phyloP scores from a whole-genome alignment of 2,329 filamentous ascomycete genomes.

The Drechslerella coelobrocha region DNA sequence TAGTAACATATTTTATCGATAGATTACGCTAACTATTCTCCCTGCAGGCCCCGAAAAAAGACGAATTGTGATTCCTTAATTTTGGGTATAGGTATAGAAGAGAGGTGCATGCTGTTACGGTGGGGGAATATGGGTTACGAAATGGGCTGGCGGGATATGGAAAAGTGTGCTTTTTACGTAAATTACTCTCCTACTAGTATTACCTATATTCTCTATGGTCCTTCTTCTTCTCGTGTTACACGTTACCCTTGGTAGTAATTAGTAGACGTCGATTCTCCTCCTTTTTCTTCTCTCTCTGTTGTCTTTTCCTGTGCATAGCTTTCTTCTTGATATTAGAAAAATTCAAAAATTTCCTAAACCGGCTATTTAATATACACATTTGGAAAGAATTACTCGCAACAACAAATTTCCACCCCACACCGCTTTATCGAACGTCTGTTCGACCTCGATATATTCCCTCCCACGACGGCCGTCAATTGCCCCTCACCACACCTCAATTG shows the following conservation, averaged over 20 bases:
- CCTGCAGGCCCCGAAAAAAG: no score
- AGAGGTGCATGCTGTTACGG: conserved; percentile 5
- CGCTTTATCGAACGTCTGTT: neutral
- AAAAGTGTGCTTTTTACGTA: conserved; percentile 1
- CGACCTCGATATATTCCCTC: neutral
- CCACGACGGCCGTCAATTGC: conserved; percentile 10
- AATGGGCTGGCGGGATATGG: neutral
- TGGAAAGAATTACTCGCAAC: no score
- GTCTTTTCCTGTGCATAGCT: conserved; percentile 34
- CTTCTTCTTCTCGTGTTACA: conserved; percentile 1
- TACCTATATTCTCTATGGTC: neutral
- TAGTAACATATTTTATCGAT: neutral
- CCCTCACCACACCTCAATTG: neutral
- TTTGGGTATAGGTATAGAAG: conserved; percentile 9
- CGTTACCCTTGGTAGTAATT: conserved; percentile 3
- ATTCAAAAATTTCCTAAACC: no score
- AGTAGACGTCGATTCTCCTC: neutral
- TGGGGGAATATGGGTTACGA: conserved; percentile 29
- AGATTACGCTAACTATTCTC: neutral
- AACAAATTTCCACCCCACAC: neutral
- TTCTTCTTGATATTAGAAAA: no score
- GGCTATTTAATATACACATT: no score
- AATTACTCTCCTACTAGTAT: neutral
- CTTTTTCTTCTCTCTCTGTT: conserved; percentile 1
- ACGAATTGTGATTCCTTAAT: neutral